phyloP scores from a whole-genome alignment of 2,329 filamentous ascomycete species.

The Thermothelomyces thermophilus region DNA sequence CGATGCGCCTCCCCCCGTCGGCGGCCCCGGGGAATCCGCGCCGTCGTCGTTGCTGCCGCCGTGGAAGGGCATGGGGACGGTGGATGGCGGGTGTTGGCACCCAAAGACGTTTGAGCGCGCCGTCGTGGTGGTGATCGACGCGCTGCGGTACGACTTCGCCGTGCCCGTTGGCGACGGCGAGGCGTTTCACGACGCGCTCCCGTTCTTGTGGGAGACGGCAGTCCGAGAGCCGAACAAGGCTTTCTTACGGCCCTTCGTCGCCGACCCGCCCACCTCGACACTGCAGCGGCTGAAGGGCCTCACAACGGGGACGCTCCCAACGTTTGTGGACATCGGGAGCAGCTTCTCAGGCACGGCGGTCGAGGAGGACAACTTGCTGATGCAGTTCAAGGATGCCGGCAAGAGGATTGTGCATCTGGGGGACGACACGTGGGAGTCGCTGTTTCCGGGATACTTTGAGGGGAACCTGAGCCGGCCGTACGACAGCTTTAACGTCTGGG shows the following conservation, averaged over 20 bases:
- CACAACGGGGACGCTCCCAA: conserved; percentile 90
- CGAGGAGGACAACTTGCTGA: conserved; percentile 76
- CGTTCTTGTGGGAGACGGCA: conserved; percentile 79
- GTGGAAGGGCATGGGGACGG: conserved; percentile 38
- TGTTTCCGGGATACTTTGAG: conserved; percentile 94
- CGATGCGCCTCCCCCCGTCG: conserved; percentile 50
- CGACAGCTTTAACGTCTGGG: conserved; percentile 98
- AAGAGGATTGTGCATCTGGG: conserved; percentile 84
- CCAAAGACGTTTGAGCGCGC: conserved; percentile 89
- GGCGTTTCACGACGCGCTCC: conserved; percentile 79
- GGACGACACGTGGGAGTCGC: conserved; percentile 93
- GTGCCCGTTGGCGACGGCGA: conserved; percentile 61
- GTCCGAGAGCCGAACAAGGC: conserved; percentile 69
- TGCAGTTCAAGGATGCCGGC: conserved; percentile 58
- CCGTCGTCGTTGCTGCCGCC: conserved; percentile 28
- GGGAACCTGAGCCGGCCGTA: conserved; percentile 79
- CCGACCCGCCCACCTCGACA: conserved; percentile 90
- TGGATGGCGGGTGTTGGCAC: conserved; percentile 81
- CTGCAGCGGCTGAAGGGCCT: conserved; percentile 87
- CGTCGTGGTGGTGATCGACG: conserved; percentile 85
- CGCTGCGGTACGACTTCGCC: conserved; percentile 93
- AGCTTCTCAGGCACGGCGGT: conserved; percentile 95
- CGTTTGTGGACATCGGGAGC: conserved; percentile 87
- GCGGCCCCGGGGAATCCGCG: neutral
- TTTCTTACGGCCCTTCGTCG: conserved; percentile 89